Evolutionary conservation across 345 rosid species (phyloP).

Genomic region (Mallotus nudiflorus): DNA sequence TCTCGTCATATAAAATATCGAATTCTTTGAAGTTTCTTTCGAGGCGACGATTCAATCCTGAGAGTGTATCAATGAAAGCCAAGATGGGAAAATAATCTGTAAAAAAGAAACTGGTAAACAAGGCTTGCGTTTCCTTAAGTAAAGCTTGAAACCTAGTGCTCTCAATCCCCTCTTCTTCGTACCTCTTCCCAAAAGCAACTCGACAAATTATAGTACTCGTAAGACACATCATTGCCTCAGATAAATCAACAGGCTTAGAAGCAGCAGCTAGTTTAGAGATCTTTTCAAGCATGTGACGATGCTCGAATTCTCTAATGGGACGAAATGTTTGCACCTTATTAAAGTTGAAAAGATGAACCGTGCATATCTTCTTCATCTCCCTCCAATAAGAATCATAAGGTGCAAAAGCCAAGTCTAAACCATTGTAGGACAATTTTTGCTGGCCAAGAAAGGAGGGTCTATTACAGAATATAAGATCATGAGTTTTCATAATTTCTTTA

Average conservation of each 20-base stretch:
- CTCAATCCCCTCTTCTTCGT: constrained; percentile 25
- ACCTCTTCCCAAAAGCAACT: constrained; percentile 36
- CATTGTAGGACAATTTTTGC: neutral
- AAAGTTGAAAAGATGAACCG: neutral
- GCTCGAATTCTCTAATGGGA: constrained; percentile 43
- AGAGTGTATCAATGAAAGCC: constrained; percentile 37
- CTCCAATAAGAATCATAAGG: neutral
- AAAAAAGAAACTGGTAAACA: constrained; percentile 39
- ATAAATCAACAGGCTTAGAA: neutral
- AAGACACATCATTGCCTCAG: constrained; percentile 20
- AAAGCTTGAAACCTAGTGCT: constrained; percentile 32
- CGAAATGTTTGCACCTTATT: constrained; percentile 36
- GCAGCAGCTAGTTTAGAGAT: constrained; percentile 12
- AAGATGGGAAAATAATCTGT: constrained; percentile 43
- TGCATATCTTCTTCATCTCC: neutral
- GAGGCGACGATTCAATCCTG: constrained; percentile 29
- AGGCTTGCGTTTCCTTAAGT: constrained; percentile 36
- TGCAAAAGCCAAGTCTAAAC: neutral
- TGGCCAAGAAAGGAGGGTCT: neutral
- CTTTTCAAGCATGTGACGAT: constrained; percentile 34
- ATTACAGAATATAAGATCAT: too few species aligned
- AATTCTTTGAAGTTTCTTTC: constrained; percentile 14
- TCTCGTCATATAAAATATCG: constrained; percentile 10
- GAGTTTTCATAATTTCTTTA: neutral
- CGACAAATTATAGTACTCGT: constrained; percentile 31